A percentile compares a stretch with the other conserved stretches of the same genome.
These are phyloP conservation scores for Dillenia turbinata DNA, from an alignment of 164 flowering plant species.

Conservation along the genomic window DNA sequence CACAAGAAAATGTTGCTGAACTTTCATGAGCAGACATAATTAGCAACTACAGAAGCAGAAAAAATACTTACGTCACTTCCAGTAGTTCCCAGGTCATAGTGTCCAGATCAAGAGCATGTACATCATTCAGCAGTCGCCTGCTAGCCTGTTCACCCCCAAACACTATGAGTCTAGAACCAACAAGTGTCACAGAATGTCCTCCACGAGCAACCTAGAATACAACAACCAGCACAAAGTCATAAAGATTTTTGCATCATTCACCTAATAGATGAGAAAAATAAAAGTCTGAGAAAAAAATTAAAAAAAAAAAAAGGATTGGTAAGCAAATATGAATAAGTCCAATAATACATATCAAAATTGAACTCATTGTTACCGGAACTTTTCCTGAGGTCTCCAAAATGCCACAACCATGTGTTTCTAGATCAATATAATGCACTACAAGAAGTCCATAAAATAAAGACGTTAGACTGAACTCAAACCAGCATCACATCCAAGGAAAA, in stretches of 20 bases:
- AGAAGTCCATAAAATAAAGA: slow-evolving; percentile 9
- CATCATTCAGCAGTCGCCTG: slow-evolving; percentile 66
- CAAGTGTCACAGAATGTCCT: slow-evolving; percentile 75
- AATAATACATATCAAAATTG: background rate
- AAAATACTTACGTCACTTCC: slow-evolving; percentile 47
- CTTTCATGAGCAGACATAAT: slow-evolving; percentile 7
- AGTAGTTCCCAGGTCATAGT: slow-evolving; percentile 70
- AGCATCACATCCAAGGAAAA: background rate
- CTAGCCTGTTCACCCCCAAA: slow-evolving; percentile 88
- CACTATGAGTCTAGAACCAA: slow-evolving; percentile 72
- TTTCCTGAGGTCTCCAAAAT: slow-evolving; percentile 65
- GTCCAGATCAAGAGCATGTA: slow-evolving; percentile 74
- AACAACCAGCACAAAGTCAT: background rate
- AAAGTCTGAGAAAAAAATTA: background rate
- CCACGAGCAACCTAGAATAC: slow-evolving; percentile 73
- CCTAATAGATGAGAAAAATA: slow-evolving; percentile 1
- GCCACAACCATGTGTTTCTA: slow-evolving; percentile 50
- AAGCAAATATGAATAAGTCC: background rate
- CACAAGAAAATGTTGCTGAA: slow-evolving; percentile 26
- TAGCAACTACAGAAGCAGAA: background rate
- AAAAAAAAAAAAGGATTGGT: background rate
- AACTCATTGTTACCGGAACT: slow-evolving; percentile 55
- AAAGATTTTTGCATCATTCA: background rate
- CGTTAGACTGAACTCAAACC: slow-evolving; percentile 11
- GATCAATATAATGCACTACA: slow-evolving; percentile 70